Evolutionary conservation across 768 basidiomycete genomes (phyloP), one percentile per base, ranked within the genome.

Genomic region (Stropharia rugosoannulata): DNA sequence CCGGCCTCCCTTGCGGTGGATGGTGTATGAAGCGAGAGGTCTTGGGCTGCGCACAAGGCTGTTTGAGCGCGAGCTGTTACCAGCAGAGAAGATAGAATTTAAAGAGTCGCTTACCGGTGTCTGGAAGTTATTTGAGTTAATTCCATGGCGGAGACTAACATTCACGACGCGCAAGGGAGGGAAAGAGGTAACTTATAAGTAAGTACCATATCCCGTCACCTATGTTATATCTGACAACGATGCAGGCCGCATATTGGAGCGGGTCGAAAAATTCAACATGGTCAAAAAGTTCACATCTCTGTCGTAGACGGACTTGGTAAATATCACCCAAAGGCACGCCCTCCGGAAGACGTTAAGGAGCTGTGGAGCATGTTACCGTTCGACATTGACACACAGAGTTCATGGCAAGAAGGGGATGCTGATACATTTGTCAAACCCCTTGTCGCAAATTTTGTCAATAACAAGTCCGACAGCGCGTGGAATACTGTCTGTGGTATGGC

Each of bases 1-100:
- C 32, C 36, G 56, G 15, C 62, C 64, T 0, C 55, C 67, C 6
- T 43, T 63, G 25, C 22, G 63, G 18, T 66, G 63, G 65, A 66
- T 64, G 59, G 57, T 56, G 15, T 46, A 51, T n/a, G 64, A 63
- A 52, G 65, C 65, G 7, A 42, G 19, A 12, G 41, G 29, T 0
- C 19, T 29, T 41, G 62, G 64, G 4, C 59, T 67, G 22, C 53
- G 49, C 29, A 54, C 49, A 36, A 44, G 35, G 11, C 16, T 15
- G 43, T 39, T 56, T 15, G 44, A 48, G 4, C 38, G 32, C 6
- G 57, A 59, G 22, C 47, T 58, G 38, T 11, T 12, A 2, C 12
- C 37, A 16, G 29, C 54, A 3, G 42, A 49, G 6, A 35, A 16
- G 25, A 58, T 55, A 15, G 54, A 61, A 0, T 35, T 62, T 38